Conservation (phyloP, 768 basidiomycete species). For the Leccinum obscurum region DNA sequence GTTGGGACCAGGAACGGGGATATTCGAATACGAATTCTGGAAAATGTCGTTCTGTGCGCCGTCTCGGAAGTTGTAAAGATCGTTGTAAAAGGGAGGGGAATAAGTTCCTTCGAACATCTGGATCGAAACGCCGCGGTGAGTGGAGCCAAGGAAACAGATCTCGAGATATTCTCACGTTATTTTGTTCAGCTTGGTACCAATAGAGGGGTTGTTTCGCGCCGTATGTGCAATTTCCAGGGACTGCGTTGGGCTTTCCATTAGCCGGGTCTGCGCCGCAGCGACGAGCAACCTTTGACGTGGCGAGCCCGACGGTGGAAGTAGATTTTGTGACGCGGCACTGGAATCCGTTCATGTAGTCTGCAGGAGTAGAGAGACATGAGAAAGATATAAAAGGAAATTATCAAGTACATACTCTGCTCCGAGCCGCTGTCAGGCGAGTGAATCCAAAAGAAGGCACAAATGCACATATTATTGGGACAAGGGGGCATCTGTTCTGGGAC, state of each 20-base stretch:
- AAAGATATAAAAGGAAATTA: background rate
- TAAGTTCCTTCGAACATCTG: slow-evolving; percentile 67
- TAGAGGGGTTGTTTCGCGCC: slow-evolving; percentile 72
- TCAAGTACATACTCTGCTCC: slow-evolving; percentile 54
- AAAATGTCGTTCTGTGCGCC: slow-evolving; percentile 78
- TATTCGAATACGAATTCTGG: slow-evolving; percentile 48
- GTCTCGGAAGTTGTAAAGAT: slow-evolving; percentile 68
- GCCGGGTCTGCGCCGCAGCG: slow-evolving; percentile 62
- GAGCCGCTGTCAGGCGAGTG: slow-evolving; percentile 60
- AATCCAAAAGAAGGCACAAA: slow-evolving; percentile 76
- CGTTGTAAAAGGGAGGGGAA: slow-evolving; percentile 66
- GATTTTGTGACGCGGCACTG: slow-evolving; percentile 60
- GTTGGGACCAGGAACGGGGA: slow-evolving; percentile 46
- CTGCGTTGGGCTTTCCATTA: slow-evolving; percentile 42
- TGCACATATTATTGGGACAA: slow-evolving; percentile 62
- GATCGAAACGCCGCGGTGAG: background rate
- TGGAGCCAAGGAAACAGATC: background rate
- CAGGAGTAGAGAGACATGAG: background rate
- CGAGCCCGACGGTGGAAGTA: slow-evolving; percentile 51
- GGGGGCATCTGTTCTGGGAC: slow-evolving; percentile 69
- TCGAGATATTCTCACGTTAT: slow-evolving; percentile 48
- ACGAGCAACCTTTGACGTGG: slow-evolving; percentile 56
- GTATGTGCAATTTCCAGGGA: slow-evolving; percentile 67
- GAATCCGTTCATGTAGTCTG: slow-evolving; percentile 78
- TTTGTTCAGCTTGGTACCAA: slow-evolving; percentile 63